Percentiles rank a stretch among this genome's conserved stretches.
phyloP scores from a whole-genome alignment of 2,329 filamentous ascomycete genomes.

The Byssochlamys sp. region DNA sequence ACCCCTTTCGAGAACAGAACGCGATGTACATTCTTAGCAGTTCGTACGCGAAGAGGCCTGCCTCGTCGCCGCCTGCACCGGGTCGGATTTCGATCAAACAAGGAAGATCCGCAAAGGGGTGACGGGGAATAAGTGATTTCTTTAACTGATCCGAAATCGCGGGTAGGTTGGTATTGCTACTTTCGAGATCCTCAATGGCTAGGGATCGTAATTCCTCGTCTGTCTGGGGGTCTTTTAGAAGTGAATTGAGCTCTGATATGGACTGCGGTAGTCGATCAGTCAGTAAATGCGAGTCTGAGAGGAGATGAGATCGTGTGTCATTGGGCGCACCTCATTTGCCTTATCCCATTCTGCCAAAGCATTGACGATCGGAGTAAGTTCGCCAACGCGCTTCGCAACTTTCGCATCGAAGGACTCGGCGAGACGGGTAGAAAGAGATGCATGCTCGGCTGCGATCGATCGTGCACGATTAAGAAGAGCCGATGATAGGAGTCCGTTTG shows the following conservation, averaged over 20 bases:
- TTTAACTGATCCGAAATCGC: constrained; percentile 60
- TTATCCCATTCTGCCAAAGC: constrained; percentile 50
- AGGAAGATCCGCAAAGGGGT: constrained; percentile 81
- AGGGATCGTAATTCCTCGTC: constrained; percentile 52
- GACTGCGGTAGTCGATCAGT: constrained; percentile 31
- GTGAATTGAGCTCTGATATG: constrained; percentile 59
- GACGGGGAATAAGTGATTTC: constrained; percentile 68
- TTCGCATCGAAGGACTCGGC: constrained; percentile 46
- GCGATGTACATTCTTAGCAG: constrained; percentile 81
- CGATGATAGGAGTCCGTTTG: constrained; percentile 39
- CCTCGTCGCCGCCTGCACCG: constrained; percentile 83
- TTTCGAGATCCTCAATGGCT: constrained; percentile 59
- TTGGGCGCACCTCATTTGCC: constrained; percentile 43
- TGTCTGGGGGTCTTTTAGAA: constrained; percentile 59
- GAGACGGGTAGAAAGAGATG: constrained; percentile 43
- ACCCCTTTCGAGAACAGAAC: constrained; percentile 61
- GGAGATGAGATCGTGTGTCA: not conserved
- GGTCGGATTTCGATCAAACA: constrained; percentile 88
- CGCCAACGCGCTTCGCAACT: constrained; percentile 49
- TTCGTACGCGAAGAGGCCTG: constrained; percentile 78
- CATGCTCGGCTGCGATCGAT: constrained; percentile 47
- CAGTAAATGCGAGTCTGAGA: constrained; percentile 2
- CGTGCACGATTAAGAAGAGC: constrained; percentile 49
- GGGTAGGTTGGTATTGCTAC: constrained; percentile 54
- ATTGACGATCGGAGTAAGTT: constrained; percentile 43